A percentile compares a stretch with the other conserved stretches of the same genome.
These are phyloP conservation scores for barrel medic (Medicago truncatula) DNA, from an alignment of 306 rosid species.

Conservation along the genomic window DNA sequence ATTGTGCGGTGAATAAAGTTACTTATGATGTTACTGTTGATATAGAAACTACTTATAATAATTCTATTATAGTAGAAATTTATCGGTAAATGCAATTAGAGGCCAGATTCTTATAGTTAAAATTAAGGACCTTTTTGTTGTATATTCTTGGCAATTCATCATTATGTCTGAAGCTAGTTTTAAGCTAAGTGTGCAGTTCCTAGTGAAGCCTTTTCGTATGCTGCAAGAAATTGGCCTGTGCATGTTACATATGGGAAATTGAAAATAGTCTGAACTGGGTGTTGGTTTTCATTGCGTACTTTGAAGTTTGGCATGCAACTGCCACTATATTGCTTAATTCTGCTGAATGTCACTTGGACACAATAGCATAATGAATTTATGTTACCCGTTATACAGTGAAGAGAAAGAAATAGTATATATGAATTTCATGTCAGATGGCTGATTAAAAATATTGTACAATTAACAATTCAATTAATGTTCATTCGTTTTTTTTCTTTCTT, in stretches of 20 bases:
- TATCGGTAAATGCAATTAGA: constrained; percentile 5
- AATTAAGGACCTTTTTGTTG: neutral
- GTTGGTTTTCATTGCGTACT: constrained; percentile 12
- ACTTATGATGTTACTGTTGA: neutral
- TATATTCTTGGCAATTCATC: constrained; percentile 13
- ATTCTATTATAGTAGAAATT: neutral
- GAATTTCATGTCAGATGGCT: constrained; percentile 27
- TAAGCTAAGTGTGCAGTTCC: neutral
- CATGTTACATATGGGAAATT: neutral
- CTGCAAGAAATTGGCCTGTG: constrained; percentile 27
- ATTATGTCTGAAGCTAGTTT: constrained; percentile 3
- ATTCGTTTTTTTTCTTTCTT: constrained; percentile 23
- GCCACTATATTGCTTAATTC: constrained; percentile 3
- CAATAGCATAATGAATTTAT: constrained; percentile 9
- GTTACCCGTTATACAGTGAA: neutral
- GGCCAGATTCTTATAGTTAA: constrained; percentile 5
- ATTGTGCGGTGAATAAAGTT: neutral
- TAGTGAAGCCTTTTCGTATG: constrained; percentile 1
- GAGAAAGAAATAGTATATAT: constrained; percentile 2
- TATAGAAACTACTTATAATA: neutral
- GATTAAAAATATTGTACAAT: constrained; percentile 23
- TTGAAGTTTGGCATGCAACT: constrained; percentile 26
- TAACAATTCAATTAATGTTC: constrained; percentile 30
- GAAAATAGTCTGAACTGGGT: neutral
- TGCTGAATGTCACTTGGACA: constrained; percentile 15